Conservation (phyloP, 2,329 filamentous ascomycete genomes). For the Stagonosporopsis cucurbitacearum region DNA sequence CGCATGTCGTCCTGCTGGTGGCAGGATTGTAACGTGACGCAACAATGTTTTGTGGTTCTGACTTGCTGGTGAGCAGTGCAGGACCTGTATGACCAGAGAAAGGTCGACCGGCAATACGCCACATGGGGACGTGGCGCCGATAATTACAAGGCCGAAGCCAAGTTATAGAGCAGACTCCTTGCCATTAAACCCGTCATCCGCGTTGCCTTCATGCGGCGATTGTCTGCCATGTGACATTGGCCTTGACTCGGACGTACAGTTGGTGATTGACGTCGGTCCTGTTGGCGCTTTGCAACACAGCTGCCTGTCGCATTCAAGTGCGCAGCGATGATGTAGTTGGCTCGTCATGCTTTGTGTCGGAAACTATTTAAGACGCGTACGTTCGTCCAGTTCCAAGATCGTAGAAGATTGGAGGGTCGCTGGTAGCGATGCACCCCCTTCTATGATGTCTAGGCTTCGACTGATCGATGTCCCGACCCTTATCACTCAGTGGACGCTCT, state of each 20-base stretch:
- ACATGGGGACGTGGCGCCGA: slow-evolving; percentile 10
- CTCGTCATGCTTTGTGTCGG: slow-evolving; percentile 13
- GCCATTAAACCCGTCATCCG: slow-evolving; percentile 6
- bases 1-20: not conserved
- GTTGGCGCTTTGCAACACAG: slow-evolving; percentile 1
- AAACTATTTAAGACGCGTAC: not conserved
- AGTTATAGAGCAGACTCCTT: slow-evolving; percentile 22
- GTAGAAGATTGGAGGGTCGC: not conserved
- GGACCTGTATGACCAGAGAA: slow-evolving; percentile 18
- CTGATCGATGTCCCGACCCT: not conserved
- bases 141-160: slow-evolving; percentile 10
- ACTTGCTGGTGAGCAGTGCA: not conserved
- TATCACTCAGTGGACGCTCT: slow-evolving; percentile 2
- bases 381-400: not conserved
- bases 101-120: slow-evolving; percentile 11
- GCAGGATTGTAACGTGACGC: not conserved
- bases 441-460: not conserved
- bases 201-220: not conserved
- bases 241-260: not conserved
- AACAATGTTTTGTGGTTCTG: not conserved
- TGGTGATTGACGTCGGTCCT: not conserved
- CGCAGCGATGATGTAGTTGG: slow-evolving; percentile 6
- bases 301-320: slow-evolving; percentile 11
- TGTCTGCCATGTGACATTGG: not conserved
- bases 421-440: not conserved